Evolutionary conservation across 106 monocot species (phyloP).

Genomic region (Dendrobium nobile): DNA sequence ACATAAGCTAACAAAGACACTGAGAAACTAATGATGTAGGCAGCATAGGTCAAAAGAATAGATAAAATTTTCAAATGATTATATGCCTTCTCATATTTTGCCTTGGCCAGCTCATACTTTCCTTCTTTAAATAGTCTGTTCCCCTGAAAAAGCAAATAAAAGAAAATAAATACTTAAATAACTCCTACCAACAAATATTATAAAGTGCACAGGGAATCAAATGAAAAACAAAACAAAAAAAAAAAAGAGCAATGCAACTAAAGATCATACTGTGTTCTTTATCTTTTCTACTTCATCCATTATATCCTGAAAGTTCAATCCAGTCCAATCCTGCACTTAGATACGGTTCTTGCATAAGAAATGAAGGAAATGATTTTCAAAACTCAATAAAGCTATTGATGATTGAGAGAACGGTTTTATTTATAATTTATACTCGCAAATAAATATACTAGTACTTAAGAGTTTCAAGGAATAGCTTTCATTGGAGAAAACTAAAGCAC

Average conservation of each 20-base stretch:
- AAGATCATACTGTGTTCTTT: slow-evolving; percentile 68
- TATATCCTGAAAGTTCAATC: slow-evolving; percentile 74
- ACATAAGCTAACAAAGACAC: not conserved
- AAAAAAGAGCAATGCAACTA: not conserved
- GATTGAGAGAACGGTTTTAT: not conserved
- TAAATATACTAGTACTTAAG: not conserved
- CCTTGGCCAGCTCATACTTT: slow-evolving; percentile 94
- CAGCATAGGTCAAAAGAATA: not conserved
- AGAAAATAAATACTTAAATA: not conserved
- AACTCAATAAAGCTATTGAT: not conserved
- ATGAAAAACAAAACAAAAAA: not conserved
- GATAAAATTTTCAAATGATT: slow-evolving; percentile 1
- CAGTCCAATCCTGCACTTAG: slow-evolving; percentile 87
- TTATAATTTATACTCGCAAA: not conserved
- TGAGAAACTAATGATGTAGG: not conserved
- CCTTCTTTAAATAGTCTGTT: slow-evolving; percentile 97
- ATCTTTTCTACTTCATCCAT: slow-evolving; percentile 96
- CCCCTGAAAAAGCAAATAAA: slow-evolving; percentile 58
- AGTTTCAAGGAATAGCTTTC: not conserved
- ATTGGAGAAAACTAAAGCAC: not conserved
- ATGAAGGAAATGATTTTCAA: not conserved
- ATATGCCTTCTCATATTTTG: slow-evolving; percentile 87
- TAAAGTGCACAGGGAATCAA: not conserved
- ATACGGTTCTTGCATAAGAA: slow-evolving; percentile 2
- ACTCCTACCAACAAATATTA: not conserved